These are phyloP conservation scores for Blastocystis sp. DNA, from an alignment of 352 stramenopile species.

Conservation along the genomic window DNA sequence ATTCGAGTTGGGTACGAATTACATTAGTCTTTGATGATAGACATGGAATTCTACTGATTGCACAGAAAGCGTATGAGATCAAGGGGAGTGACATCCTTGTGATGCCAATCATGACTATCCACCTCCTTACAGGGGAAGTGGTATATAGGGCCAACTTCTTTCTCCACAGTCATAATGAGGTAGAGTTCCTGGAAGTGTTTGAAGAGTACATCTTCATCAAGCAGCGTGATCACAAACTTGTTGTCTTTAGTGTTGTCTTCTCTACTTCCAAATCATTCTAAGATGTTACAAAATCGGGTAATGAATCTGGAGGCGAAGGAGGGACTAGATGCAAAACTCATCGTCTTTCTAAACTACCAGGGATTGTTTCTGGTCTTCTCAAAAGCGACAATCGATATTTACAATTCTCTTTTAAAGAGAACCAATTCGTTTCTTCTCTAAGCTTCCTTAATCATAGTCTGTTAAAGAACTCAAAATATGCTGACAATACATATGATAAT, in stretches of 20 bases:
- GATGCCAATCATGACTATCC: constrained; percentile 29
- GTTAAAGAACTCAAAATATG: background rate
- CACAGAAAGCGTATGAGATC: background rate
- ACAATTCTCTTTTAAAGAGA: background rate
- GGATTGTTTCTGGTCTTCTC: constrained; percentile 45
- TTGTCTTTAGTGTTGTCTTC: constrained; percentile 11
- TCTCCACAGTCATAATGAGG: constrained; percentile 29
- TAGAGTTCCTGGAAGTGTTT: constrained; percentile 52
- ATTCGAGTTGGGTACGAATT: background rate
- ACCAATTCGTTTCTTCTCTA: background rate
- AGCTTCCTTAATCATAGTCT: background rate
- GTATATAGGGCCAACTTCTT: constrained; percentile 57
- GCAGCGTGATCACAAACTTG: constrained; percentile 14
- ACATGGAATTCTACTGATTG: constrained; percentile 1
- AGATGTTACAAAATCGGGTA: constrained; percentile 34
- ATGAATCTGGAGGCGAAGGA: background rate
- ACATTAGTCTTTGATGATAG: background rate
- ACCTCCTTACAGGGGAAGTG: background rate
- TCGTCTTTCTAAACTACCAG: constrained; percentile 57
- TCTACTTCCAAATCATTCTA: background rate
- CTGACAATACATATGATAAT: constrained; percentile 33
- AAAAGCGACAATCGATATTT: constrained; percentile 19
- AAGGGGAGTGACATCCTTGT: background rate
- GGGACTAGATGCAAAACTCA: constrained; percentile 5
- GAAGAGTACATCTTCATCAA: constrained; percentile 64